phyloP scores from a whole-genome alignment of 148 eudicot genomes.

The Rhododendron ovatum region DNA sequence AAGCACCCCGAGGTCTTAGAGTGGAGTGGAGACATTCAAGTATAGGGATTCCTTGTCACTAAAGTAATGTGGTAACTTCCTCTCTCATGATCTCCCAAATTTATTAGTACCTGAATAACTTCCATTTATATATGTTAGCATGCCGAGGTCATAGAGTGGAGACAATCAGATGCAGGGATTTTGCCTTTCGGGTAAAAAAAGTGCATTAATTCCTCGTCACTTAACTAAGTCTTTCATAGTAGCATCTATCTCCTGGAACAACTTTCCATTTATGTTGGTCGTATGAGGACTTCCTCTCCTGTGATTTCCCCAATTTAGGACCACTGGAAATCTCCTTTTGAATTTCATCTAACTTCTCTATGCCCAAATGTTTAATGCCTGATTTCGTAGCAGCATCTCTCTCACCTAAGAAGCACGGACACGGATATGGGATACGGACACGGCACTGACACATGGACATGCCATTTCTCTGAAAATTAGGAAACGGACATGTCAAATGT shows the following conservation, averaged over 20 bases:
- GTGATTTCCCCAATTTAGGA: neutral
- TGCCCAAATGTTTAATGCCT: neutral
- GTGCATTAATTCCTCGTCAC: neutral
- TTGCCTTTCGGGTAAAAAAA: neutral
- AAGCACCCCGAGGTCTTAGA: neutral
- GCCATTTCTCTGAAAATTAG: too few species aligned
- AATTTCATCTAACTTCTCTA: neutral
- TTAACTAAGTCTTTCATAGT: neutral
- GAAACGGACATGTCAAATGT: too few species aligned
- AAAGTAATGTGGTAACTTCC: neutral
- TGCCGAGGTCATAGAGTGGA: neutral
- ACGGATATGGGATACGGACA: too few species aligned
- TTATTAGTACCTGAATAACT: neutral
- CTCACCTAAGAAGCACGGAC: too few species aligned
- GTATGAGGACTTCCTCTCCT: neutral
- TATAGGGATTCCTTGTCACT: neutral
- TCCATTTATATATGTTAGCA: neutral
- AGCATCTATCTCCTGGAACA: neutral
- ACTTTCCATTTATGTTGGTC: neutral
- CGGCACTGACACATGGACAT: too few species aligned
- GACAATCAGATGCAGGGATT: neutral
- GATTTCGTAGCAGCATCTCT: neutral
- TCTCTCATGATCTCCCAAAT: neutral
- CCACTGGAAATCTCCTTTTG: neutral
- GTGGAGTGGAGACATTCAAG: neutral